A percentile compares a stretch with the other conserved stretches of the same genome.
Conservation (phyloP, 495 filamentous ascomycete species). For the Cercophora sp. region DNA sequence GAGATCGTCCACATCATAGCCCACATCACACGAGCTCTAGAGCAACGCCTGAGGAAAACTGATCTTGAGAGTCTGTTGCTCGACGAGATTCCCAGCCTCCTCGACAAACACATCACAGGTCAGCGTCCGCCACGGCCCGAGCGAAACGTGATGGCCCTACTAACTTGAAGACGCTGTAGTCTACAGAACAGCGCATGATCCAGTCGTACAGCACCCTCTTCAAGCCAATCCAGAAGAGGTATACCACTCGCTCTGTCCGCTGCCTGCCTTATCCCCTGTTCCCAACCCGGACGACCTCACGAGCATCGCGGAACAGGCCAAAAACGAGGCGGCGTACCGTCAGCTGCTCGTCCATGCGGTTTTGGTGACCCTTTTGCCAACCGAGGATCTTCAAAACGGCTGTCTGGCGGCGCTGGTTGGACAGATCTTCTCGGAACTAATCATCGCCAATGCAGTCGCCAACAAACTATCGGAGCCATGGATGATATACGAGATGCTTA, state of each 20-base stretch:
- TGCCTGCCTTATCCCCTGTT: constrained; percentile 73
- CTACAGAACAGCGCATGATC: constrained; percentile 50
- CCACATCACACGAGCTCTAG: constrained; percentile 80
- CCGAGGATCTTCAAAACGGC: constrained; percentile 83
- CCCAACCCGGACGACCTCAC: constrained; percentile 52
- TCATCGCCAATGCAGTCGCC: constrained; percentile 72
- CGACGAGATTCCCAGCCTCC: constrained; percentile 80
- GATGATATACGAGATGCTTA: constrained; percentile 78
- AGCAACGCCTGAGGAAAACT: constrained; percentile 74
- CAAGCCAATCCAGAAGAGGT: constrained; percentile 59
- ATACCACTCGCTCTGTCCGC: constrained; percentile 79
- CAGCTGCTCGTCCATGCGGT: constrained; percentile 74
- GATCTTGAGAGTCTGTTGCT: constrained; percentile 79
- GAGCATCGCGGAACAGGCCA: constrained; percentile 54
- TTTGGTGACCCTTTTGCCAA: constrained; percentile 79
- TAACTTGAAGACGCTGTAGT: constrained; percentile 35
- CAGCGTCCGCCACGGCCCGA: constrained; percentile 27
- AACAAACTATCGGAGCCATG: constrained; percentile 77
- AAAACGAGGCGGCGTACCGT: constrained; percentile 77
- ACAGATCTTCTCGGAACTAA: constrained; percentile 81
- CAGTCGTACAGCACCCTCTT: constrained; percentile 52
- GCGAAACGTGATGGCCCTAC: constrained; percentile 10
- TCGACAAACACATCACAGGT: constrained; percentile 81
- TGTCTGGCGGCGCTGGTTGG: constrained; percentile 76
- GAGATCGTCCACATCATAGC: constrained; percentile 87